Conservation (phyloP, 345 rosid species). For the Pugionium cornutum region DNA sequence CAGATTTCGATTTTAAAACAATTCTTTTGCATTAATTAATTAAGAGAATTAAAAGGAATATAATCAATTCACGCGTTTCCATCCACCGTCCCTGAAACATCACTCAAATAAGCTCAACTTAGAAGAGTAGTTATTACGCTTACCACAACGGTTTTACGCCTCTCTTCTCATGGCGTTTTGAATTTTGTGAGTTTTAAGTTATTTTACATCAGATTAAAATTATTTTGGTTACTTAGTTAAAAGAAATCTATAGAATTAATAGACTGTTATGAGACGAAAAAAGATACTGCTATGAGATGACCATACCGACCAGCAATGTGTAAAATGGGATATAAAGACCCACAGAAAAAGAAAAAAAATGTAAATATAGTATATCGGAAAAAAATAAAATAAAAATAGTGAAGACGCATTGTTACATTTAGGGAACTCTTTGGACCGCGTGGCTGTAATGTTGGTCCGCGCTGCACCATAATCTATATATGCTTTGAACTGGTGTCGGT, state of each 20-base stretch:
- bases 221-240: background rate
- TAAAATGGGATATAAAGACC: constrained; percentile 24
- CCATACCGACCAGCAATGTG: constrained; percentile 19
- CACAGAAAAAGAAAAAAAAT: background rate
- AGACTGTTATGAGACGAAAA: no score
- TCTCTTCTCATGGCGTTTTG: constrained; percentile 2
- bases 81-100: constrained; percentile 39
- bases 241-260: background rate
- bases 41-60: constrained; percentile 15
- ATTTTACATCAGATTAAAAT: background rate
- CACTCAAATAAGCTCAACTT: constrained; percentile 31
- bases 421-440: constrained; percentile 31
- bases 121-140: constrained; percentile 3
- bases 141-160: constrained; percentile 16
- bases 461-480: constrained; percentile 26
- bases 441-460: constrained; percentile 35
- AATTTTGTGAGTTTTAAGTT: constrained; percentile 24
- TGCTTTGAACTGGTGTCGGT: constrained; percentile 31
- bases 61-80: constrained; percentile 42
- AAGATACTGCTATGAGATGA: background rate
- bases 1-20: constrained; percentile 3
- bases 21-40: constrained; percentile 23
- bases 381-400: constrained; percentile 2
- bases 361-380: background rate
- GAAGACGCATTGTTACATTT: constrained; percentile 31